A percentile compares a stretch with the other conserved stretches of the same genome.
Evolutionary conservation across 2,329 filamentous ascomycete species (phyloP).

Genomic region (Boeremia lycopersici): DNA sequence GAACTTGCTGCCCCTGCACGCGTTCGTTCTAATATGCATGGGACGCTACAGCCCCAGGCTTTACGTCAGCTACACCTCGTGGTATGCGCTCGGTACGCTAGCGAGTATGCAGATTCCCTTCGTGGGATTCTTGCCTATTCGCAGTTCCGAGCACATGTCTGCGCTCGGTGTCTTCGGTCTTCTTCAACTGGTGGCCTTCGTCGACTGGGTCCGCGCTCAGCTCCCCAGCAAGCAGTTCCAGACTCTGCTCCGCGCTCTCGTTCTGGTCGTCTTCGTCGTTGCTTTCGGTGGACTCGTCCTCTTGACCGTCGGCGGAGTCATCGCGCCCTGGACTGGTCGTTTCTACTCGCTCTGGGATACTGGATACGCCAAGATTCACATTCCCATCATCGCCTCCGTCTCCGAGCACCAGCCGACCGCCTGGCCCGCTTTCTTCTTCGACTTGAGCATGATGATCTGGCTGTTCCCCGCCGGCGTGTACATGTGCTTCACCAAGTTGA

Average conservation of each 20-base stretch:
- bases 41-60: conserved; percentile 91
- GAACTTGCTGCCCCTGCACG: conserved; percentile 91
- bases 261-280: conserved; percentile 75
- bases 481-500: conserved; percentile 92
- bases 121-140: conserved; percentile 94
- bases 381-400: conserved; percentile 99
- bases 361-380: conserved; percentile 97
- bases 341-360: conserved; percentile 99
- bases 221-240: conserved; percentile 93
- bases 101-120: conserved; percentile 99
- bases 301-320: conserved; percentile 84
- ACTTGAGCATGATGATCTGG: conserved; percentile 98
- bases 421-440: conserved; percentile 99
- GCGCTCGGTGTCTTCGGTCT: conserved; percentile 95
- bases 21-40: conserved; percentile 94
- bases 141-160: conserved; percentile 98
- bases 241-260: conserved; percentile 78
- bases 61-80: conserved; percentile 96
- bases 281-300: conserved; percentile 77
- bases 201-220: conserved; percentile 87
- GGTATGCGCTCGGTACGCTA: conserved; percentile 94
- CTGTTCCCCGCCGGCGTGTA: conserved; percentile 98
- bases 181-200: conserved; percentile 88
- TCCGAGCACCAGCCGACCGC: conserved; percentile 99
- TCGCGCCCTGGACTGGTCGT: conserved; percentile 96